These are phyloP conservation scores for Coffea canephora DNA, from an alignment of 257 asterid genomes.

Conservation along the genomic window DNA sequence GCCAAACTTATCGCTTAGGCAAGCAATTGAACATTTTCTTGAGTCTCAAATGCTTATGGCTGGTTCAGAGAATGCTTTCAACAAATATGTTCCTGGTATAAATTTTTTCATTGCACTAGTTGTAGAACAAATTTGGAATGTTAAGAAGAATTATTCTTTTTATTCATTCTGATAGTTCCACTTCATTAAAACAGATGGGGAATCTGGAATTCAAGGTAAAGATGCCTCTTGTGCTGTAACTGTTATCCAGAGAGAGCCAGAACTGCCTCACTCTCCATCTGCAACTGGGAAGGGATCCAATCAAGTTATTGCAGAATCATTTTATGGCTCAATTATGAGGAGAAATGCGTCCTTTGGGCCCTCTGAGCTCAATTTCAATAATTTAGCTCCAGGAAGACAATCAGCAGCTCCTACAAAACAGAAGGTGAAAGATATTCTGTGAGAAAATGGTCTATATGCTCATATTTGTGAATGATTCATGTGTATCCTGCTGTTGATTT, in stretches of 20 bases:
- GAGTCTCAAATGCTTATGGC: slow-evolving; percentile 53
- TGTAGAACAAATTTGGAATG: slow-evolving; percentile 1
- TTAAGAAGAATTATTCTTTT: not conserved
- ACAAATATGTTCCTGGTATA: slow-evolving; percentile 71
- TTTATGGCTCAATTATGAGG: slow-evolving; percentile 28
- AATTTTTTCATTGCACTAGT: not conserved
- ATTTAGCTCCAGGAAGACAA: slow-evolving; percentile 23
- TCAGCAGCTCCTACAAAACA: slow-evolving; percentile 23
- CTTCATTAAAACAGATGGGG: slow-evolving; percentile 62
- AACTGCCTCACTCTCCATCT: slow-evolving; percentile 65
- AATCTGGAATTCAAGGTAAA: slow-evolving; percentile 76
- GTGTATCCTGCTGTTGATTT: slow-evolving; percentile 37
- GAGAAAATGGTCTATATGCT: slow-evolving; percentile 27
- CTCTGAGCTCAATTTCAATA: slow-evolving; percentile 15
- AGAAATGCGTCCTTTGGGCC: slow-evolving; percentile 27
- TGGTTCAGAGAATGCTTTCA: slow-evolving; percentile 45
- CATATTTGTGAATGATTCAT: slow-evolving; percentile 21
- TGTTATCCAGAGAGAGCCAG: slow-evolving; percentile 45
- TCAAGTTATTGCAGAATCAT: slow-evolving; percentile 43
- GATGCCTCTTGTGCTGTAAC: slow-evolving; percentile 54
- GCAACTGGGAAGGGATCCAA: slow-evolving; percentile 75
- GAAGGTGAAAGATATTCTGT: slow-evolving; percentile 31
- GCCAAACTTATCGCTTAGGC: slow-evolving; percentile 77
- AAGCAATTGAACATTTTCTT: slow-evolving; percentile 69
- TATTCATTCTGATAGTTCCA: not conserved